Percentiles rank a stretch among this genome's conserved stretches.
Evolutionary conservation across 2,329 filamentous ascomycete genomes (phyloP).

Genomic region (Microascus cirrosus): DNA sequence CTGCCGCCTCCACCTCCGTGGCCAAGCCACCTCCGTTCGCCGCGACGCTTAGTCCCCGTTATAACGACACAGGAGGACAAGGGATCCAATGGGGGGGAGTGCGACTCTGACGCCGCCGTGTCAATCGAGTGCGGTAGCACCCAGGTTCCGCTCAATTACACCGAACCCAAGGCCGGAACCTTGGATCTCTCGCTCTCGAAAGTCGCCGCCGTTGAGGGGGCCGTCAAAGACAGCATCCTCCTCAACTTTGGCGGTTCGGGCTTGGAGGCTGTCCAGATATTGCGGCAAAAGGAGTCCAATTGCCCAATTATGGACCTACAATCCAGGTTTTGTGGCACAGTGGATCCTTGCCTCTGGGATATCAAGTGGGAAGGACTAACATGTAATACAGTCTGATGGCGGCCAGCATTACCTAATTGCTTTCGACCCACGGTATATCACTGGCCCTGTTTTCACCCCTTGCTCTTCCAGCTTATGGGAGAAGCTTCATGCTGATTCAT

Average conservation of each 20-base stretch:
- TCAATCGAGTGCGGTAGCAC: conserved; percentile 9
- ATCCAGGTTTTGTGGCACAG: too few relatives aligned
- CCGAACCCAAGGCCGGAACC: conserved; percentile 1
- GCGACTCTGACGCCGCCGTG: neutral
- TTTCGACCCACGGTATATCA: conserved; percentile 16
- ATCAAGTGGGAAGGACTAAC: neutral
- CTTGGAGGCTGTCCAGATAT: conserved; percentile 2
- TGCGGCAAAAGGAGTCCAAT: conserved; percentile 1
- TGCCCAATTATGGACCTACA: neutral
- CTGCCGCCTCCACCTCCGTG: too few relatives aligned
- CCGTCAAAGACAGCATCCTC: conserved; percentile 16
- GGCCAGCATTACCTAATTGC: conserved; percentile 14
- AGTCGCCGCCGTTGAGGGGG: conserved; percentile 6
- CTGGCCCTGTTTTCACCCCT: neutral
- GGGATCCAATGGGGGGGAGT: neutral
- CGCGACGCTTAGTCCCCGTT: too few relatives aligned
- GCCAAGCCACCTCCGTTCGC: too few relatives aligned
- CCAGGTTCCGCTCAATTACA: conserved; percentile 11
- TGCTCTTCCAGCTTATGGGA: neutral
- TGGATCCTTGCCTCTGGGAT: too few relatives aligned
- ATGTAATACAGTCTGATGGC: conserved; percentile 11
- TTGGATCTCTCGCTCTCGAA: conserved; percentile 5
- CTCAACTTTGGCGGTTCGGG: conserved; percentile 18
- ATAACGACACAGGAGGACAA: too few relatives aligned
- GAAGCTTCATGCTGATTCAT: neutral